Conservation (phyloP, 1,284 basidiomycete genomes). For the Cryptococcus neoformans region DNA sequence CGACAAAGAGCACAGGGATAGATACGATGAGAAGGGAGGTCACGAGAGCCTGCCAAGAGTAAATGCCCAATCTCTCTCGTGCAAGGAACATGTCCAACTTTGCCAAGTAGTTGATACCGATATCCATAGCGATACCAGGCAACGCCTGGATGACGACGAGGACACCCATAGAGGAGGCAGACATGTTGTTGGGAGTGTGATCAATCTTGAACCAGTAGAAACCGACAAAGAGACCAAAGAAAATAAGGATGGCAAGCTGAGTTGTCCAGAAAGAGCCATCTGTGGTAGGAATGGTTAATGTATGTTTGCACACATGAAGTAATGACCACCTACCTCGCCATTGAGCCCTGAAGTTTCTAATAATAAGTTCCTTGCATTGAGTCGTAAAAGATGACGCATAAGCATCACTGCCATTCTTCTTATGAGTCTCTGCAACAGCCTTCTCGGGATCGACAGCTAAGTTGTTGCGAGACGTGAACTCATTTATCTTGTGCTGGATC, state of each 20-base stretch:
- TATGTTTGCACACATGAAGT: background rate
- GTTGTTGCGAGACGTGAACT: slow-evolving; percentile 45
- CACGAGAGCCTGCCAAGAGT: background rate
- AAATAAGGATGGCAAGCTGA: background rate
- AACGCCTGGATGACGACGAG: background rate
- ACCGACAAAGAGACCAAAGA: background rate
- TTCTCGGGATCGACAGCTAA: slow-evolving; percentile 44
- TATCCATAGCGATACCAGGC: background rate
- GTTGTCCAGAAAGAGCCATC: background rate
- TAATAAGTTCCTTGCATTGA: background rate
- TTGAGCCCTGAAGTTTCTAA: background rate
- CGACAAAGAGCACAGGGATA: background rate
- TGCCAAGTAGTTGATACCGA: background rate
- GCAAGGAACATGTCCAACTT: background rate
- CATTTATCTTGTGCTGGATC: slow-evolving; percentile 48
- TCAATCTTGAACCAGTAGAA: background rate
- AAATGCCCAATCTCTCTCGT: background rate
- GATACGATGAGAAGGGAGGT: background rate
- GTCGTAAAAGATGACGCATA: background rate
- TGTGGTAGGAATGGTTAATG: background rate
- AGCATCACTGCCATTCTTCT: slow-evolving; percentile 32
- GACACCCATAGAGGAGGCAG: background rate
- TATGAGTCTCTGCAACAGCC: slow-evolving; percentile 55
- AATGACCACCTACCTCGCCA: background rate
- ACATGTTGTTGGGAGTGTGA: background rate